Conservation (phyloP, 2,329 filamentous ascomycete genomes). For the Apiospora phragmitis region DNA sequence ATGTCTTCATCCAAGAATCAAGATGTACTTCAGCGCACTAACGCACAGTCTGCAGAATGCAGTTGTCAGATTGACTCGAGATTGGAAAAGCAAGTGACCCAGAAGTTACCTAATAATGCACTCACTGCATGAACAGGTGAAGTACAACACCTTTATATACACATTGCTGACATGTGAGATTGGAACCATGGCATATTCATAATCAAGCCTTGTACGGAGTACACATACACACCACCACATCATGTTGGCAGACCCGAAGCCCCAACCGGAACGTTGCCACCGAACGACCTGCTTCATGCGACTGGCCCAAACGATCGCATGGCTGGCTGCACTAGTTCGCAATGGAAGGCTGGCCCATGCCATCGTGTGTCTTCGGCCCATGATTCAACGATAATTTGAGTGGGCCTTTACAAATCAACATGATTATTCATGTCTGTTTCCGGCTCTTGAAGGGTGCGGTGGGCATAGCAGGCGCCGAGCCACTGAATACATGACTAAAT, state of each 20-base stretch:
- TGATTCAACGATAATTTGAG: neutral
- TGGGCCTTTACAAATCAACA: conserved; percentile 8
- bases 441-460: neutral
- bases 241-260: neutral
- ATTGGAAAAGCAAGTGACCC: neutral
- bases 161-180: neutral
- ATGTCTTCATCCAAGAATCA: neutral
- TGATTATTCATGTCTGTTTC: neutral
- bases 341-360: neutral
- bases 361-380: neutral
- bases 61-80: conserved; percentile 1
- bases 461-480: neutral
- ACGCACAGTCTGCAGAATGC: neutral
- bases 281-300: conserved; percentile 1
- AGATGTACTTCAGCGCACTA: neutral
- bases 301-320: neutral
- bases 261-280: conserved; percentile 1
- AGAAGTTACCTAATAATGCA: neutral
- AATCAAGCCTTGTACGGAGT: neutral
- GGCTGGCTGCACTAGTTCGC: neutral
- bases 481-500: neutral
- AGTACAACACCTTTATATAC: neutral
- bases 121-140: no score
- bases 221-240: neutral
- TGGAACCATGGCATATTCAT: neutral